A percentile compares a stretch with the other conserved stretches of the same genome.
Conservation (phyloP, 805 yeast species). For the Hanseniaspora guilliermondii region DNA sequence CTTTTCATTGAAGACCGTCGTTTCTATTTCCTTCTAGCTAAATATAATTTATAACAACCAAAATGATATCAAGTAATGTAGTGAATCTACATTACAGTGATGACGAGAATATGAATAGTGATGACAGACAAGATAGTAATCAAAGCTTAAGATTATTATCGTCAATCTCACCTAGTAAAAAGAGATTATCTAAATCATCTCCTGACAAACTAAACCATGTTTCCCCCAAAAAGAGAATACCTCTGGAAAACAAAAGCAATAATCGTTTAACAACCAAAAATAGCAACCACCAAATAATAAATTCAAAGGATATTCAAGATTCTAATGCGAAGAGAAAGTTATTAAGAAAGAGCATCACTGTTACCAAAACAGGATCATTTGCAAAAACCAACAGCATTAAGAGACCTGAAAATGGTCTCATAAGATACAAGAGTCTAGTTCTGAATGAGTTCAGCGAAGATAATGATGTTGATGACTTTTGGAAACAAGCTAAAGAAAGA, state of each 20-base stretch:
- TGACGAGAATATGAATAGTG: slow-evolving; percentile 5
- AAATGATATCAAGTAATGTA: not conserved
- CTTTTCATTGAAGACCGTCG: too few relatives aligned
- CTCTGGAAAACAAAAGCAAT: slow-evolving; percentile 4
- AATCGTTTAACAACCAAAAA: not conserved
- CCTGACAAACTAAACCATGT: not conserved
- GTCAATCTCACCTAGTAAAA: slow-evolving; percentile 7
- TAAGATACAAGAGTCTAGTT: slow-evolving; percentile 8
- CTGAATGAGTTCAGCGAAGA: slow-evolving; percentile 2
- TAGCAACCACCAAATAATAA: not conserved
- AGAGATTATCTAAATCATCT: not conserved
- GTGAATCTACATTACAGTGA: slow-evolving; percentile 1
- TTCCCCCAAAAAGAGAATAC: not conserved
- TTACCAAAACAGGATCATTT: slow-evolving; percentile 10
- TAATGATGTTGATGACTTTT: slow-evolving; percentile 1
- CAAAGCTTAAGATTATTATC: not conserved
- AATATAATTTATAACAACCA: not conserved
- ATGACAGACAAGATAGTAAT: slow-evolving; percentile 4
- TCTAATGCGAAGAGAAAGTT: not conserved
- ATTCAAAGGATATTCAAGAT: not conserved
- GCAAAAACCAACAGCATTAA: not conserved
- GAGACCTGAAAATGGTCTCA: not conserved
- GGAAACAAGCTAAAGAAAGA: not conserved
- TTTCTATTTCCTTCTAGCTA: too few relatives aligned
- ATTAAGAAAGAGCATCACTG: slow-evolving; percentile 5